Evolutionary conservation across 2,329 filamentous ascomycete genomes (phyloP), one percentile per base, ranked within the genome.

Genomic region (Claviceps sp.): DNA sequence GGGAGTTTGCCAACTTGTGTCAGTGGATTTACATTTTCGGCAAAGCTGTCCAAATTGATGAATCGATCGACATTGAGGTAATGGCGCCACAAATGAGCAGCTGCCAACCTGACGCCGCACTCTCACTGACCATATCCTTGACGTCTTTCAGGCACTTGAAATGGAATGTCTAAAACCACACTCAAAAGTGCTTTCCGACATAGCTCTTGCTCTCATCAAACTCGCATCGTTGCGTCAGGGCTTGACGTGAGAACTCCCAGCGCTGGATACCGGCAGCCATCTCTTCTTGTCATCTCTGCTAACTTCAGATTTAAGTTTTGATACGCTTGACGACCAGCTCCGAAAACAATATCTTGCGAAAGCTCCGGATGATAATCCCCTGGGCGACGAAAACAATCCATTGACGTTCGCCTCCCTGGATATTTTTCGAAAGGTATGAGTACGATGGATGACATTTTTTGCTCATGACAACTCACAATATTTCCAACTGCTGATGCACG

Each of bases 11-110:
- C 55, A 91, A 89, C 62, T 72, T 97, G 7, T 89, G 85, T 70
- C 91, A 98, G 70, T 98, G 89, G 78, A 87, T 97, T 55, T 87
- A 84, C 65, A 80, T 91, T 42, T 98, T 98, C 67, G 90, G 91
- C 55, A 83, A 85, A 61, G 83, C 83, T 44, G 83, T 95, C 65
- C 96, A 95, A 71, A 87, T 97, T 58, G 85, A 93, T 60, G 86
- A 94, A 56, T 82, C 85, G 63, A 77, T 96, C 56, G 89, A 91
- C 63, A 86, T 96, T 57, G 90, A 97, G 72, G 93, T 95, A 79
- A 37, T 63, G 42, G 16, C 37, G 22, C 47, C 54, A 26, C 60
- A 13, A 4, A 24, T 30, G 40, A 36, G 11, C 5, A 30, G 30
- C 34, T 30, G 26, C 26, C 8, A 30, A 30, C 26, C 26, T 30